Evolutionary conservation across 108 stramenopile species (phyloP).

Genomic region (Cafeteria roenbergensis): DNA sequence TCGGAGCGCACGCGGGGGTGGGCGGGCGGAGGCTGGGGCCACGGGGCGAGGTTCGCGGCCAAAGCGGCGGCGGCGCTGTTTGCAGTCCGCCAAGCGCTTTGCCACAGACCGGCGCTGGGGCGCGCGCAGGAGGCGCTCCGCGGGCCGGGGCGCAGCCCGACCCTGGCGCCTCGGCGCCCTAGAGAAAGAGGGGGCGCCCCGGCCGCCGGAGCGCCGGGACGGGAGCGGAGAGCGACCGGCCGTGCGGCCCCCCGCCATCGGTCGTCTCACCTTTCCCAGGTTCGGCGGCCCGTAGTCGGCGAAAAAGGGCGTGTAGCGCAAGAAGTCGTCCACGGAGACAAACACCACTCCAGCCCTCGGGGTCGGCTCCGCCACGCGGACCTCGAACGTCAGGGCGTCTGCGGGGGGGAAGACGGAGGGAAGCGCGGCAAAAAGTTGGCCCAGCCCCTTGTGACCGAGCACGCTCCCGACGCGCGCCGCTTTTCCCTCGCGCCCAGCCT

Average conservation of each 20-base stretch:
- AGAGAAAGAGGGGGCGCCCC: no score
- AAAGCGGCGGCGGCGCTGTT: neutral
- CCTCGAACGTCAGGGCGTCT: no score
- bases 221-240: neutral
- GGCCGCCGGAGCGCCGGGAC: no score
- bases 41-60: neutral
- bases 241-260: neutral
- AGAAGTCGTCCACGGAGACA: no score
- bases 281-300: constrained; percentile 25
- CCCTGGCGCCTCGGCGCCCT: no score
- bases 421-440: no score
- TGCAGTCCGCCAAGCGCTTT: neutral
- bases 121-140: neutral
- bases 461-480: no score
- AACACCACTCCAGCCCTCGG: no score
- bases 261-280: neutral
- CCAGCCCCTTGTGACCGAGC: no score
- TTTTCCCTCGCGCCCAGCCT: no score
- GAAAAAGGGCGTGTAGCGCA: constrained; percentile 15
- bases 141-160: neutral
- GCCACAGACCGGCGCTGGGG: neutral
- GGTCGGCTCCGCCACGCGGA: no score
- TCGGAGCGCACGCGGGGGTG: neutral
- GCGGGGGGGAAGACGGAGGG: no score
- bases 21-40: neutral